Base-by-base conservation (phyloP, 345 rosid species). In the Populus pruinosa region DNA sequence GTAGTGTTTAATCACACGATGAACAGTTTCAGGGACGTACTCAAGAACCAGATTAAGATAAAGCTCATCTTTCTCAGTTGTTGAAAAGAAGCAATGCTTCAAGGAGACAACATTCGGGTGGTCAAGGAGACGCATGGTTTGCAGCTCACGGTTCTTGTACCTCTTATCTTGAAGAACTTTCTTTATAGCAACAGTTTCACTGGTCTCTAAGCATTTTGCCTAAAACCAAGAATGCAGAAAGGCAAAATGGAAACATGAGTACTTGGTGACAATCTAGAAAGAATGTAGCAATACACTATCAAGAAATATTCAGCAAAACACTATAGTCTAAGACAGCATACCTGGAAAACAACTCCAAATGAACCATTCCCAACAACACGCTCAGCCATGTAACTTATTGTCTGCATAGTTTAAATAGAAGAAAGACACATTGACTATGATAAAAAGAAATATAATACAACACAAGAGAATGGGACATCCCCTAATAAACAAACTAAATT, bases 301-400 rank as follows among this genome's bases (percentile, higher is more conserved):
- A 23, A 47, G 33, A 43, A 53, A 23, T 36, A 67, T 39, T 67
- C 62, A 76, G 29, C 38, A 44, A 67, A 67, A 39, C 39, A 53
- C 5, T 59, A 9, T 41, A 14, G 11, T 44, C 44, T 65, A 31
- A 68, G 44, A 71, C 50, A 65, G 70, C 25, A 72, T 71, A 96
- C 99, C 91, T 96, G 99, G 74, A 96, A 96, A 29, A 96, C 99
- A 87, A 96, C 94, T 13, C 99, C 99, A 36, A 96, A 96, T 55
- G 99, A 96, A 72, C 99, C 99, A 4, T 92, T 96, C 41, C 99
- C 99, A 70, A 96, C 97, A 84, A 89, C 93, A 59, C 98, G 99
- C 78, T 96, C 99, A 10, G 99, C 99, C 98, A 96, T 93, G 87
- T 93, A 96, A 84, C 97, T 96, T 65, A 96, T 92, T 5, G 98